phyloP scores from a whole-genome alignment of 768 basidiomycete species.

The Lyophyllum shimeji region DNA sequence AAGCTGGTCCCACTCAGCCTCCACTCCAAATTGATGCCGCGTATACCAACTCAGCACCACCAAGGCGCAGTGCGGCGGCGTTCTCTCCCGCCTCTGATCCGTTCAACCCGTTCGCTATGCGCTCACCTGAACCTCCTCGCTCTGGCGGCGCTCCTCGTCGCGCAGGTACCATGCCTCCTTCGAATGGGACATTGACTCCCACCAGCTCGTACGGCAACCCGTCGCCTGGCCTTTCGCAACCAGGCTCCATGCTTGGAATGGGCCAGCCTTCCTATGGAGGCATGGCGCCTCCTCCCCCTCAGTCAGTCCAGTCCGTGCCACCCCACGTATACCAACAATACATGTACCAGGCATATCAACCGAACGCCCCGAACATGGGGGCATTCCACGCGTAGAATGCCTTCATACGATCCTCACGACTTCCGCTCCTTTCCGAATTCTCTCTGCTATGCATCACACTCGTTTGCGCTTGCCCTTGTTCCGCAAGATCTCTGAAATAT shows the following conservation, averaged over 20 bases:
- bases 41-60: slow-evolving; percentile 44
- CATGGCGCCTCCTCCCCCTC: slow-evolving; percentile 49
- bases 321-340: slow-evolving; percentile 76
- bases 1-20: slow-evolving; percentile 61
- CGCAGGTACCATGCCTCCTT: slow-evolving; percentile 35
- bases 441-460: slow-evolving; percentile 32
- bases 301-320: slow-evolving; percentile 46
- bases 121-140: slow-evolving; percentile 47
- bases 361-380: slow-evolving; percentile 77
- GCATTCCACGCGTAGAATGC: slow-evolving; percentile 64
- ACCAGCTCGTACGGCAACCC: slow-evolving; percentile 50
- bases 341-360: slow-evolving; percentile 84
- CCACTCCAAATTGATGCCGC: slow-evolving; percentile 70
- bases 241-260: slow-evolving; percentile 60
- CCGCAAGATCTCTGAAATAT: slow-evolving; percentile 27
- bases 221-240: slow-evolving; percentile 60
- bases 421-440: slow-evolving; percentile 30
- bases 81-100: slow-evolving; percentile 45
- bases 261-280: slow-evolving; percentile 63
- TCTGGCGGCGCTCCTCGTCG: slow-evolving; percentile 49
- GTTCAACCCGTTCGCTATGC: slow-evolving; percentile 52
- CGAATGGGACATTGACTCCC: slow-evolving; percentile 45
- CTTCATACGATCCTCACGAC: slow-evolving; percentile 43
- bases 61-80: slow-evolving; percentile 33
- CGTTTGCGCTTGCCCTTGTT: slow-evolving; percentile 31